Evolutionary conservation across 208 protist species (phyloP).

Genomic region (Trypanosoma scelopori): DNA sequence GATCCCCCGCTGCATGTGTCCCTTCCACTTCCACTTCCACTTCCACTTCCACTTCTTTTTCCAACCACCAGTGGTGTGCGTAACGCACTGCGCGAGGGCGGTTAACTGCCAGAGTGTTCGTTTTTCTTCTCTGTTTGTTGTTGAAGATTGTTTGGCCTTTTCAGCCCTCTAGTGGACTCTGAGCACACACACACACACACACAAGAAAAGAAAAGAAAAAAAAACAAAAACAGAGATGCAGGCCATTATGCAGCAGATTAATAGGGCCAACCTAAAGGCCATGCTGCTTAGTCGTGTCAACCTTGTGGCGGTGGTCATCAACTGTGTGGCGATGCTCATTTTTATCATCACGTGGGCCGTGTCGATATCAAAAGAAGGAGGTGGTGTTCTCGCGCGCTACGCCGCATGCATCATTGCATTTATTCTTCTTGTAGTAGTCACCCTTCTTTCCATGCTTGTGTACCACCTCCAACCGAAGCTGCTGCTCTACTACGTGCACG

Average conservation of each 20-base stretch:
- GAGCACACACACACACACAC: too few relatives aligned
- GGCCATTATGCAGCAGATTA: slow-evolving; percentile 60
- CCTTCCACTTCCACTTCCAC: too few relatives aligned
- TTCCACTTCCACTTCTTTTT: too few relatives aligned
- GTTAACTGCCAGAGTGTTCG: too few relatives aligned
- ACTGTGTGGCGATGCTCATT: slow-evolving; percentile 59
- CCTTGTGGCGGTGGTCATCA: slow-evolving; percentile 52
- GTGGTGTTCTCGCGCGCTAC: slow-evolving; percentile 47
- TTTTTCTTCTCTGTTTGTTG: too few relatives aligned
- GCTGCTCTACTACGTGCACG: slow-evolving; percentile 66
- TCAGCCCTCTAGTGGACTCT: too few relatives aligned
- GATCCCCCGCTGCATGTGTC: too few relatives aligned
- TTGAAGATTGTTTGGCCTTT: too few relatives aligned
- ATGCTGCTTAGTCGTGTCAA: slow-evolving; percentile 69
- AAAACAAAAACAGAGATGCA: slow-evolving; percentile 49
- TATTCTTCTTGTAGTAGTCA: slow-evolving; percentile 53
- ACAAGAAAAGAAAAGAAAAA: too few relatives aligned
- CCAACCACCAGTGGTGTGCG: too few relatives aligned
- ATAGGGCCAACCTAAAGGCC: slow-evolving; percentile 73
- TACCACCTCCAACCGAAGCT: slow-evolving; percentile 59
- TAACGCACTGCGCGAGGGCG: too few relatives aligned
- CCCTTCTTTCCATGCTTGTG: slow-evolving; percentile 56
- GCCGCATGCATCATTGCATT: slow-evolving; percentile 62
- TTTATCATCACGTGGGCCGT: slow-evolving; percentile 70
- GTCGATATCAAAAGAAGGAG: slow-evolving; percentile 46